Conservation (phyloP, 2,329 filamentous ascomycete species). For the Salinomyces thailandicus region DNA sequence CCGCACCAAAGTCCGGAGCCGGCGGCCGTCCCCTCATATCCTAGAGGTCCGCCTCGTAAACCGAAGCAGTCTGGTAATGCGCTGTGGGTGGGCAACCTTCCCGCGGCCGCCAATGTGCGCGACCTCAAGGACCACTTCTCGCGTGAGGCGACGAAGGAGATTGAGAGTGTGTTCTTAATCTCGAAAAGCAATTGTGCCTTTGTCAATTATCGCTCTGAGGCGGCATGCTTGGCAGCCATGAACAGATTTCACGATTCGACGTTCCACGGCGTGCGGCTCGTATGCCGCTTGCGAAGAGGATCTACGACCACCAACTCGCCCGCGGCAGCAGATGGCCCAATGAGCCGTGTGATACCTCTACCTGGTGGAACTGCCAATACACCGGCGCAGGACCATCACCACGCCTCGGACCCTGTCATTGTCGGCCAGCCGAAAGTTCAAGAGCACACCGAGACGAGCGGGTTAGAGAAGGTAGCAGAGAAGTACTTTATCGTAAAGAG, state of each 20-base stretch:
- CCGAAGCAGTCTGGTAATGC: conserved; percentile 69
- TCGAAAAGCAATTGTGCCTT: conserved; percentile 97
- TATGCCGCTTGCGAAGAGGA: conserved; percentile 63
- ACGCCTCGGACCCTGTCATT: conserved; percentile 3
- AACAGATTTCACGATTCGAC: conserved; percentile 80
- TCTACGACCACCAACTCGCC: conserved; percentile 9
- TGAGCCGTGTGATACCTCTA: neutral
- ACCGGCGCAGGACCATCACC: neutral
- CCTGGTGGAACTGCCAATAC: neutral
- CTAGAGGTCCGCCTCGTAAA: conserved; percentile 55
- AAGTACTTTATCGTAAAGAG: conserved; percentile 92
- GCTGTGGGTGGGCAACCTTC: conserved; percentile 91
- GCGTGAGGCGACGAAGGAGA: conserved; percentile 58
- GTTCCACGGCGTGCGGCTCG: conserved; percentile 74
- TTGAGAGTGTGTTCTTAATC: conserved; percentile 87
- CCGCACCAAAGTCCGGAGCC: conserved; percentile 12
- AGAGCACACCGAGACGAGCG: neutral
- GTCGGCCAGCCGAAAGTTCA: conserved; percentile 1
- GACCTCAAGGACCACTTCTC: conserved; percentile 87
- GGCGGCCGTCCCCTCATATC: conserved; percentile 27
- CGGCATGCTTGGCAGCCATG: conserved; percentile 64
- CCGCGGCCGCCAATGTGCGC: conserved; percentile 69
- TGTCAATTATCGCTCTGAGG: conserved; percentile 82
- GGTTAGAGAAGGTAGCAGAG: conserved; percentile 43
- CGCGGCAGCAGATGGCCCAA: neutral